Conservation (phyloP, 371 early-diverging fungal species). For the Rhizopus microsporus region DNA sequence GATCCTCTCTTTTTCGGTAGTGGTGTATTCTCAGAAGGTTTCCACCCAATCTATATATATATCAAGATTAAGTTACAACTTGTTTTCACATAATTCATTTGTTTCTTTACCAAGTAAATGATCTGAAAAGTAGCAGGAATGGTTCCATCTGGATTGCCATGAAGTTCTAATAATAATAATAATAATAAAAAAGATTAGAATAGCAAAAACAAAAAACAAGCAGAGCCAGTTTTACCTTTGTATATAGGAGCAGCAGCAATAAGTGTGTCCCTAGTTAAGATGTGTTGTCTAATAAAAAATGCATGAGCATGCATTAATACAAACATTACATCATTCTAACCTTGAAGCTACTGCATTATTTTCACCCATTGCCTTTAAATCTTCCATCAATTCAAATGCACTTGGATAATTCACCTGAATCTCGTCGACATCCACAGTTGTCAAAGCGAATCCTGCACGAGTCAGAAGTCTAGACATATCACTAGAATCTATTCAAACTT, state of each 20-base stretch:
- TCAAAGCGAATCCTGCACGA: constrained; percentile 85
- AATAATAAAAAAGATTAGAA: background rate
- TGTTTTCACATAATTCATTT: constrained; percentile 1
- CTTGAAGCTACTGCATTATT: constrained; percentile 85
- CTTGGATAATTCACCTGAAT: constrained; percentile 91
- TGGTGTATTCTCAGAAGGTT: constrained; percentile 74
- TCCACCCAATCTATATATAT: constrained; percentile 80
- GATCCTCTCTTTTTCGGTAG: constrained; percentile 74
- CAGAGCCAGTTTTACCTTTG: constrained; percentile 60
- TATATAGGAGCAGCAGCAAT: constrained; percentile 87
- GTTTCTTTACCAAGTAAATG: constrained; percentile 65
- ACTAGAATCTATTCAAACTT: constrained; percentile 60
- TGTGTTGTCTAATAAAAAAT: constrained; percentile 51
- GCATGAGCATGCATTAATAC: background rate
- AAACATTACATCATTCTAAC: constrained; percentile 29
- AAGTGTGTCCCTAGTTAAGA: constrained; percentile 79
- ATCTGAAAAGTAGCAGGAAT: constrained; percentile 96
- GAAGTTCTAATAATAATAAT: constrained; percentile 60
- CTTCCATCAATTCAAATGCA: constrained; percentile 88
- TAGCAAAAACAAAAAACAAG: background rate
- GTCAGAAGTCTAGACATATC: constrained; percentile 82
- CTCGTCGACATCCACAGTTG: constrained; percentile 95
- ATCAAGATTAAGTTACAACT: background rate
- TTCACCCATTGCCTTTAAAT: constrained; percentile 94
- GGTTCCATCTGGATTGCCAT: constrained; percentile 88